Evolutionary conservation across 306 rosid genomes (phyloP).

Genomic region (barrel medic (Medicago truncatula)): DNA sequence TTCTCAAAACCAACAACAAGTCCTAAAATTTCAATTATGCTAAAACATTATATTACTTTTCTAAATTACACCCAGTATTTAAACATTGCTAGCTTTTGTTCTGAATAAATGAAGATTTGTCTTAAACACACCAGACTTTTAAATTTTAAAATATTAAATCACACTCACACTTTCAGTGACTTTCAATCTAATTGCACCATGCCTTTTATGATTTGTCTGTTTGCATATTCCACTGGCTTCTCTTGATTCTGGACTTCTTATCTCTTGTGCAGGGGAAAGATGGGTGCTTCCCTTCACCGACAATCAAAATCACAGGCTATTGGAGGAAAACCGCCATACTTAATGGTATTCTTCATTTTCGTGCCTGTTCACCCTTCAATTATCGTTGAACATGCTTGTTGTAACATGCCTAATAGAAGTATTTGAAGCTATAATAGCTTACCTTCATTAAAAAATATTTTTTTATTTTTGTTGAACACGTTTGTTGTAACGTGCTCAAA

Average conservation of each 20-base stretch:
- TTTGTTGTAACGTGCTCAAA: background rate
- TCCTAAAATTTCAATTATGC: background rate
- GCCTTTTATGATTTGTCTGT: background rate
- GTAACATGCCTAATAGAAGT: background rate
- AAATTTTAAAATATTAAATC: background rate
- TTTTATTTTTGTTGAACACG: background rate
- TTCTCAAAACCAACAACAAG: background rate
- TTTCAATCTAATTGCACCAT: background rate
- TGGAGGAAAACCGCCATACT: conserved; percentile 66
- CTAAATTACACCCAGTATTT: background rate
- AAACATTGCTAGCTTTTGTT: conserved; percentile 21
- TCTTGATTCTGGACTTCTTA: conserved; percentile 20
- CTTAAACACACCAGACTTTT: background rate
- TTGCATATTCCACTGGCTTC: background rate
- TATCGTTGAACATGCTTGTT: conserved; percentile 6
- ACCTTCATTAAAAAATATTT: background rate
- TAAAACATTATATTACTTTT: background rate
- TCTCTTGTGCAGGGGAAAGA: conserved; percentile 59
- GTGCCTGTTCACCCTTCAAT: background rate
- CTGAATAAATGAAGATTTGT: background rate
- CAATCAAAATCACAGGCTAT: conserved; percentile 49
- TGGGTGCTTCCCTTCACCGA: conserved; percentile 69
- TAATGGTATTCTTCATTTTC: conserved; percentile 46
- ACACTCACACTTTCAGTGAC: background rate
- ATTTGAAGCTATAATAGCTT: background rate